These are phyloP conservation scores for Xylariales sp. DNA, from an alignment of 2,329 filamentous ascomycete genomes.

Conservation along the genomic window DNA sequence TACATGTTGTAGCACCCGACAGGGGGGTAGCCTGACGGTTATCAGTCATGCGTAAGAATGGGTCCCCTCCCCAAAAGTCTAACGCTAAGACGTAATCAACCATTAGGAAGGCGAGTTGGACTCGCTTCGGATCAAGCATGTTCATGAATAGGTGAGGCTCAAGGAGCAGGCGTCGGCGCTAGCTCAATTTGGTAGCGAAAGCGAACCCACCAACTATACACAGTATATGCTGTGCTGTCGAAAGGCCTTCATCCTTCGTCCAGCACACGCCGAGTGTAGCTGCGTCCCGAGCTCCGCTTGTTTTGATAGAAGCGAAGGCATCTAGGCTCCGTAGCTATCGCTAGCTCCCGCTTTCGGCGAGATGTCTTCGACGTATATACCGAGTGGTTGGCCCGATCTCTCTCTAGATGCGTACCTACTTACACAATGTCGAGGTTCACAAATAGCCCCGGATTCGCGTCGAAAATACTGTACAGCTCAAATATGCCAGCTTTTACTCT, in stretches of 20 bases:
- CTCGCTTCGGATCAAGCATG: neutral
- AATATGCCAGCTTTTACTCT: constrained; percentile 40
- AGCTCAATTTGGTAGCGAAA: constrained; percentile 24
- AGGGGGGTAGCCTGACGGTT: too few species aligned
- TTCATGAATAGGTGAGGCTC: neutral
- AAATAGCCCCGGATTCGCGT: constrained; percentile 19
- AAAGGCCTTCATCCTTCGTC: constrained; percentile 1
- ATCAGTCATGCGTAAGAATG: too few species aligned
- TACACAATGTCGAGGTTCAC: constrained; percentile 24
- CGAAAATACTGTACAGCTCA: constrained; percentile 24
- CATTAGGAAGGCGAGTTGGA: neutral
- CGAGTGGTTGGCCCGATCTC: neutral
- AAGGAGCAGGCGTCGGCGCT: constrained; percentile 8
- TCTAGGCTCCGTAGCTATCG: neutral
- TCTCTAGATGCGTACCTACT: constrained; percentile 1
- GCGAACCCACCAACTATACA: constrained; percentile 29
- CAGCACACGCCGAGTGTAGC: neutral
- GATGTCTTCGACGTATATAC: neutral
- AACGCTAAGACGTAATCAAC: too few species aligned
- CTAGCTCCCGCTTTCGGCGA: neutral
- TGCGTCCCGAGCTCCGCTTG: neutral
- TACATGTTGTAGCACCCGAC: too few species aligned
- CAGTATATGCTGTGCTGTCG: constrained; percentile 9
- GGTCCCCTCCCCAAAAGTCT: too few species aligned
- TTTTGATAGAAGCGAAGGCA: neutral